Evolutionary conservation across 176 grass and related monocot genomes (phyloP), one percentile per base, ranked within the genome.

Genomic region (Areca catechu): DNA sequence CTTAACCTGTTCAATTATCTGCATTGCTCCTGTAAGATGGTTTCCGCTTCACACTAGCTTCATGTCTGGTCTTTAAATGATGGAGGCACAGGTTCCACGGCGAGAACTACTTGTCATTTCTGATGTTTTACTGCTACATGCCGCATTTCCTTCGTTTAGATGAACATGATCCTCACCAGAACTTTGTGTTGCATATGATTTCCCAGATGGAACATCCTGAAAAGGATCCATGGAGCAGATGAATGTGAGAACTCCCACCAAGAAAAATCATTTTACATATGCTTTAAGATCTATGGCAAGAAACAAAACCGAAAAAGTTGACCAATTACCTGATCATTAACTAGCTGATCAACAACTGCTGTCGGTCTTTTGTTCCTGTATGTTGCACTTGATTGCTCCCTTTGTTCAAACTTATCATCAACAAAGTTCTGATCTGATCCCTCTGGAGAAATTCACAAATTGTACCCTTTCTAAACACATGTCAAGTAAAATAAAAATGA

Each of bases 341-440:
- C 54, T n/a, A 57, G 16, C 50, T 58, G 48, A 22, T 18, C 43
- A 62, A 49, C 23, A 54, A 64, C 57, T 55, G 57, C n/a, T 16
- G 30, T 56, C 22, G 22, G 58, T 67, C 59, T 80, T 60, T 68
- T 91, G 77, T 66, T 82, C 69, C 74, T 74, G 72, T 24, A 68
- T 51, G 49, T 19, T 80, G 49, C 64, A 59, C 72, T 69, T 50
- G 75, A 80, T 74, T 83, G 72, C 49, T 67, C 61, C 27, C 30
- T 78, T 47, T 68, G 54, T 76, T 86, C 83, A 3, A 49, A 57
- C 56, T 83, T 84, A 7, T 82, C 78, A 10, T 84, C 75, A 56
- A 62, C 49, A 61, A 97, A 97, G 74, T 97, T 97, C 78, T 97
- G 93, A 76, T 78, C 93, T 51, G 83, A 97, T 6, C 88, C 71